Base-by-base conservation (phyloP, 371 early-diverging fungal genomes). In the Lichtheimia hyalospora region DNA sequence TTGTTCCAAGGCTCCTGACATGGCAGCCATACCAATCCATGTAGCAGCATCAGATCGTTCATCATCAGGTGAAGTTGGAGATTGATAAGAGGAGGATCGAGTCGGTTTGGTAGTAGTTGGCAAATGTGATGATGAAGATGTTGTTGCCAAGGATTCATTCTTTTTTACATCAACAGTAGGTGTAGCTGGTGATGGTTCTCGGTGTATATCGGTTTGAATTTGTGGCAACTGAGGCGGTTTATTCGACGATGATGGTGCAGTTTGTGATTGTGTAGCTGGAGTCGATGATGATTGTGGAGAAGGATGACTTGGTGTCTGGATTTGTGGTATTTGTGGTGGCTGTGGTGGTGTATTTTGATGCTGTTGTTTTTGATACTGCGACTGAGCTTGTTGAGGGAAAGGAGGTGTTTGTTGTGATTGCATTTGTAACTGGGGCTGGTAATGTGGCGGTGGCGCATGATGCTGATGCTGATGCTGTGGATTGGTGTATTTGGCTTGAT, bases 401-500 rank as follows among this genome's bases (percentile, higher is more conserved):
- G 39, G 6, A 12, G n/a, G n/a, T n/a, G 24, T 5, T 18, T 34
- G 34, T 48, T 57, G 58, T 39, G 6, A 28, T 57, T 57, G 58
- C 18, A 44, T 16, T 15, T 57, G 58, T 3, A 25, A 10, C 25
- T 27, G 23, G 7, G 10, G 23, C 23, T 43, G 58, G 12, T 57
- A 39, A 5, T 49, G 49, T 23, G 27, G 51, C 12, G 8, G 27
- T 40, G 14, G 15, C 8, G 14, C 16, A 21, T 27, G 49, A 16
- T 59, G 59, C 15, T 59, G 59, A 18, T 51, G 52, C 25, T 59
- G 49, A 14, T 59, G 59, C 8, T 59, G 59, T 25, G 43, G 56
- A 14, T 16, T 20, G 14, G 34, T 16, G n/a, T 56, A 40, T 16
- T 14, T n/a, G 54, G 15, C 16, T 18, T 54, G 54, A 16, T 40